A percentile compares a stretch with the other conserved stretches of the same genome.
Conservation (phyloP, 1,284 basidiomycete genomes). For the Microbotryum silenes-acaulis region DNA sequence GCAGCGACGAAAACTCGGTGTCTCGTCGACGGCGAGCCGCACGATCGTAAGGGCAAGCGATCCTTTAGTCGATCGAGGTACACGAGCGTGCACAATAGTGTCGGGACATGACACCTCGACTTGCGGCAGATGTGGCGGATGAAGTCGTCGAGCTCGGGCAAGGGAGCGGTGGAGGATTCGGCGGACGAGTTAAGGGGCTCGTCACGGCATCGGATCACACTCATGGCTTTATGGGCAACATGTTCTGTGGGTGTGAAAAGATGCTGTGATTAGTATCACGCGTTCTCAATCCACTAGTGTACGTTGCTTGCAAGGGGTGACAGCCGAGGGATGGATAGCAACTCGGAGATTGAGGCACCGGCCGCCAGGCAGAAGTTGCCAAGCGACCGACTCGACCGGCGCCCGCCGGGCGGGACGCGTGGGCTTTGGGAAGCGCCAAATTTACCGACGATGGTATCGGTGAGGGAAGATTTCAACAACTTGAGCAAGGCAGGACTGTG, state of each 20-base stretch:
- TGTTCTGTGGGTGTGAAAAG: not conserved
- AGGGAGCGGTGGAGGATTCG: slow-evolving; percentile 37
- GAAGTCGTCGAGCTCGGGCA: slow-evolving; percentile 73
- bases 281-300: slow-evolving; percentile 5
- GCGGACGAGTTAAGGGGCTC: slow-evolving; percentile 28
- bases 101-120: slow-evolving; percentile 71
- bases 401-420: too few relatives aligned
- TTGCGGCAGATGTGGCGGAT: slow-evolving; percentile 71
- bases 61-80: slow-evolving; percentile 79
- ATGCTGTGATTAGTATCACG: slow-evolving; percentile 27
- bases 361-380: not conserved
- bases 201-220: slow-evolving; percentile 22
- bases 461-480: slow-evolving; percentile 65
- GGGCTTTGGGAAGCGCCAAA: not conserved
- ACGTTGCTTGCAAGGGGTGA: slow-evolving; percentile 4
- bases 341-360: not conserved
- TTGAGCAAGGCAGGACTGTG: slow-evolving; percentile 68
- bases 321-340: not conserved
- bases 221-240: not conserved
- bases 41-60: slow-evolving; percentile 54
- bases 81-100: slow-evolving; percentile 80
- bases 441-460: slow-evolving; percentile 66
- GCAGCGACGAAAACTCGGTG: slow-evolving; percentile 91
- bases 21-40: slow-evolving; percentile 79
- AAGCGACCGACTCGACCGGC: too few relatives aligned